Percentiles rank a stretch among this genome's conserved stretches.
Evolutionary conservation across 2,329 filamentous ascomycete species (phyloP).

Genomic region (Aspergillus ibericus): DNA sequence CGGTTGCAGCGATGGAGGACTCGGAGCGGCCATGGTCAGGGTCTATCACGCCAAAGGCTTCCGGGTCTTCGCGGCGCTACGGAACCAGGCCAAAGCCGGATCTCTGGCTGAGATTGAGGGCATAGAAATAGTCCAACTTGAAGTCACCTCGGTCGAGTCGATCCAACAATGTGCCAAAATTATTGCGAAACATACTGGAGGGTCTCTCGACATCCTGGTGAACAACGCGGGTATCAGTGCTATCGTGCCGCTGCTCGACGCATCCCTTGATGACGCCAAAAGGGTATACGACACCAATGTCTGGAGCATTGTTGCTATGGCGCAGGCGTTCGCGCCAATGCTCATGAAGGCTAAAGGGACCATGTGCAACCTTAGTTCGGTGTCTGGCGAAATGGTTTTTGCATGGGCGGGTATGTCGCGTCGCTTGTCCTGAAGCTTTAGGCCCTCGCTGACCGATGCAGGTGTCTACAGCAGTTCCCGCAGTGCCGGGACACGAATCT

Average conservation of each 20-base stretch:
- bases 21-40: slow-evolving; percentile 36
- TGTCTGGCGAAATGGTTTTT: neutral
- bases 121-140: slow-evolving; percentile 17
- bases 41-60: slow-evolving; percentile 33
- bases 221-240: slow-evolving; percentile 14
- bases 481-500: neutral
- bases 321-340: slow-evolving; percentile 37
- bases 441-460: neutral
- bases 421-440: neutral
- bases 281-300: slow-evolving; percentile 39
- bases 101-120: slow-evolving; percentile 7
- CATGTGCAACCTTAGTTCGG: slow-evolving; percentile 7
- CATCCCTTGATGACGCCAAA: slow-evolving; percentile 31
- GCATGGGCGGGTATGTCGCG: slow-evolving; percentile 6
- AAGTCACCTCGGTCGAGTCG: slow-evolving; percentile 16
- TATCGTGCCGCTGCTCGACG: slow-evolving; percentile 32
- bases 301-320: slow-evolving; percentile 34
- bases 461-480: slow-evolving; percentile 4
- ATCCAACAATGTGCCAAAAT: slow-evolving; percentile 9
- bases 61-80: slow-evolving; percentile 39
- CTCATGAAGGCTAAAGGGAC: slow-evolving; percentile 14
- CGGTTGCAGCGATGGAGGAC: slow-evolving; percentile 37
- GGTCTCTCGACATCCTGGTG: slow-evolving; percentile 12
- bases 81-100: slow-evolving; percentile 25
- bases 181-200: slow-evolving; percentile 4